phyloP scores from a whole-genome alignment of 192 early-diverging fungal species.

The Dimargaris xerosporica region DNA sequence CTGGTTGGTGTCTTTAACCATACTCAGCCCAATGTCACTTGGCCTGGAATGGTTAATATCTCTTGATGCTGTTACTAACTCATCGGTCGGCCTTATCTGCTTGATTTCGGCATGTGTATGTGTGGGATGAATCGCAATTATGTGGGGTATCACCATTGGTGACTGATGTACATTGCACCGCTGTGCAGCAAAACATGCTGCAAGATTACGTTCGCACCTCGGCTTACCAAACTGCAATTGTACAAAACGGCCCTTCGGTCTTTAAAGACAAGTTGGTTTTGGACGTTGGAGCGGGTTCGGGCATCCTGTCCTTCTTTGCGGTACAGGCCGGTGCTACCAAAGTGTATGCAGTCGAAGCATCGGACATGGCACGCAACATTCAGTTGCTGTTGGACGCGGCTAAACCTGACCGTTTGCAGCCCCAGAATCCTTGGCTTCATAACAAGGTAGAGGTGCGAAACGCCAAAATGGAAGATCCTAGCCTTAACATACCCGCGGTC shows the following conservation, averaged over 20 bases:
- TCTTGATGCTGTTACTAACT: too few relatives aligned
- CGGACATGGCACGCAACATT: constrained; percentile 87
- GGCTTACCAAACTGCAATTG: constrained; percentile 82
- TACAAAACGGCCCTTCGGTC: constrained; percentile 52
- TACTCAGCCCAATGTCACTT: too few relatives aligned
- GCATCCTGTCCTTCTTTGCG: constrained; percentile 91
- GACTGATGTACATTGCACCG: too few relatives aligned
- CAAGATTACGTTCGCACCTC: constrained; percentile 91
- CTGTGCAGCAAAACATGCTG: constrained; percentile 85
- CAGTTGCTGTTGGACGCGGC: constrained; percentile 54
- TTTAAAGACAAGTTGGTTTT: constrained; percentile 73
- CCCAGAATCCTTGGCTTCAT: constrained; percentile 54
- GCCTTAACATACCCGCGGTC: constrained; percentile 54
- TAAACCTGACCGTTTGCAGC: constrained; percentile 30
- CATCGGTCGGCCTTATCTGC: too few relatives aligned
- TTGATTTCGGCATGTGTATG: too few relatives aligned
- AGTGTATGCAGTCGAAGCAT: constrained; percentile 94
- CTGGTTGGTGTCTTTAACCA: too few relatives aligned
- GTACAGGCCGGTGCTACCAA: constrained; percentile 83
- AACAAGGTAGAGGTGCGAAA: constrained; percentile 69
- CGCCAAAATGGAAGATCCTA: constrained; percentile 77
- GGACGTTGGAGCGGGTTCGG: constrained; percentile 91
- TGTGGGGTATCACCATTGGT: too few relatives aligned
- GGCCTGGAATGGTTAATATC: too few relatives aligned
- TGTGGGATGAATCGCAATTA: too few relatives aligned